Evolutionary conservation across 2,329 filamentous ascomycete genomes (phyloP).

Genomic region (Drechslerella dactyloides): DNA sequence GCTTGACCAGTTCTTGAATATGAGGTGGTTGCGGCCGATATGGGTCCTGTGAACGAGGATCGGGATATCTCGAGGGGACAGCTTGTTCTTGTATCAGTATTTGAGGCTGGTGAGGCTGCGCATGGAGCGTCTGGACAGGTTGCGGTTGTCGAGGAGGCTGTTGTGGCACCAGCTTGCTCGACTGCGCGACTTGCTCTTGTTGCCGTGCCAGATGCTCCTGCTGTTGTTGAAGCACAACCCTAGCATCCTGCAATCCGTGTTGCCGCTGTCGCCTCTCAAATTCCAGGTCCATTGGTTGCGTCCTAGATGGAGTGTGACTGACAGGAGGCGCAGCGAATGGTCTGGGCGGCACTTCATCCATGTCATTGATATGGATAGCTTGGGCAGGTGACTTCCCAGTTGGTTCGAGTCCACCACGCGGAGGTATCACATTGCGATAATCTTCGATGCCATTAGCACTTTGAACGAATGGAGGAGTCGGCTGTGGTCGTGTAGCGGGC

Average conservation of each 20-base stretch:
- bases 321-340: constrained; percentile 18
- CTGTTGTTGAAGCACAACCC: constrained; percentile 33
- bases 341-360: constrained; percentile 20
- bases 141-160: constrained; percentile 12
- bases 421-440: constrained; percentile 35
- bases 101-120: constrained; percentile 8
- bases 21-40: constrained; percentile 32
- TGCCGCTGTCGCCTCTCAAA: constrained; percentile 34
- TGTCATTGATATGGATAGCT: constrained; percentile 35
- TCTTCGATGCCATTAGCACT: constrained; percentile 48
- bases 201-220: constrained; percentile 42
- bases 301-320: constrained; percentile 2
- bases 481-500: constrained; percentile 24
- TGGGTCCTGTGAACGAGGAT: constrained; percentile 33
- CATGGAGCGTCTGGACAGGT: constrained; percentile 22
- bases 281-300: constrained; percentile 32
- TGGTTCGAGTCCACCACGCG: constrained; percentile 31
- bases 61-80: constrained; percentile 12
- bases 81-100: constrained; percentile 36
- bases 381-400: constrained; percentile 38
- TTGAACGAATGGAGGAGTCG: constrained; percentile 38
- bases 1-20: constrained; percentile 36
- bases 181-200: constrained; percentile 33
- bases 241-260: constrained; percentile 26
- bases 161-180: constrained; percentile 31